Conservation (phyloP, 352 stramenopile species). For the Paralagenidium karlingii region DNA sequence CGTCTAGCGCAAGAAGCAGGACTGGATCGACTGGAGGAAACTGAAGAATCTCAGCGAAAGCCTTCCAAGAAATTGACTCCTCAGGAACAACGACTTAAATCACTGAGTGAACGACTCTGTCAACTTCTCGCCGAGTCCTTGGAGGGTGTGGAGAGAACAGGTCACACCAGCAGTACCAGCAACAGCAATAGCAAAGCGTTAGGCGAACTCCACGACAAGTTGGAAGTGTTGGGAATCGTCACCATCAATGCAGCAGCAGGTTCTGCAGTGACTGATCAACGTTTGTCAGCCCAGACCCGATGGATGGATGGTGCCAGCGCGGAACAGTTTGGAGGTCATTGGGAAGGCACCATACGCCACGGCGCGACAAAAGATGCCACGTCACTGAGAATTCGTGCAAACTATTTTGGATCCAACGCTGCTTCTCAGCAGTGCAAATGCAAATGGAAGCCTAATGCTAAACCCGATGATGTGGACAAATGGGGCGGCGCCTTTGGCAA, state of each 20-base stretch:
- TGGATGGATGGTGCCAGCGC: conserved; percentile 68
- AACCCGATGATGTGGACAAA: conserved; percentile 42
- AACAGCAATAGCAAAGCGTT: conserved; percentile 17
- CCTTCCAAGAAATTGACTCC: conserved; percentile 23
- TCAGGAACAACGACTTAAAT: conserved; percentile 55
- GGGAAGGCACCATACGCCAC: conserved; percentile 49
- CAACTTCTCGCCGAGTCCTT: conserved; percentile 23
- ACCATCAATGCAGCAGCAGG: conserved; percentile 45
- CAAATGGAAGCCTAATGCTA: conserved; percentile 60
- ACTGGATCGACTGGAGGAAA: conserved; percentile 8
- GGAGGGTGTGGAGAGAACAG: conserved; percentile 6
- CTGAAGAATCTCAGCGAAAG: conserved; percentile 15
- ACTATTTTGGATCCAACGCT: conserved; percentile 5
- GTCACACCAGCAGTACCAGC: not conserved
- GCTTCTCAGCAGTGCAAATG: conserved; percentile 6
- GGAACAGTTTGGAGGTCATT: conserved; percentile 31
- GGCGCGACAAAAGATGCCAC: conserved; percentile 61
- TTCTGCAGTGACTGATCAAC: conserved; percentile 29
- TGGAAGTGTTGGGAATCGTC: conserved; percentile 42
- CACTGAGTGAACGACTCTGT: conserved; percentile 58
- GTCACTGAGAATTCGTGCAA: conserved; percentile 39
- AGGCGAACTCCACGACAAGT: conserved; percentile 30
- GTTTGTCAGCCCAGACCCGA: conserved; percentile 62
- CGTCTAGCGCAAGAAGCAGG: conserved; percentile 22
- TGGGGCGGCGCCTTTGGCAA: conserved; percentile 83